Percentiles rank a stretch among this genome's conserved stretches.
phyloP scores from a whole-genome alignment of 495 filamentous ascomycete species.

The Schizothecium vesticola region DNA sequence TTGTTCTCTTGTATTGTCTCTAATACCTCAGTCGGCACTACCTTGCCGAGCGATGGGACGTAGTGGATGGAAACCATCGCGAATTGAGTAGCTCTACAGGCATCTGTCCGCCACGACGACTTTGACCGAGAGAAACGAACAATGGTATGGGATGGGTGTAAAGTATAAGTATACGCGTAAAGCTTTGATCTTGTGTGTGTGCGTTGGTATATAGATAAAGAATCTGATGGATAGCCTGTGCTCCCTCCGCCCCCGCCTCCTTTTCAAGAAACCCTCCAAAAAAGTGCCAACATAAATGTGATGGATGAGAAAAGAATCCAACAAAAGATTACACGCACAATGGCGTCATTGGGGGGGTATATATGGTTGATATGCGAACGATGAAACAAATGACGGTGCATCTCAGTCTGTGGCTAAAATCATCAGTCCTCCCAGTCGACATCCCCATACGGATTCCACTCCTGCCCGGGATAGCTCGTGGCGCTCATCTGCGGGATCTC shows the following conservation, averaged over 20 bases:
- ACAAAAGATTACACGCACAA: not conserved
- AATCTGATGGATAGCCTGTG: not conserved
- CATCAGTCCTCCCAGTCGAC: slow-evolving; percentile 23
- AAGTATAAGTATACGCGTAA: not conserved
- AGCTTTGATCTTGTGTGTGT: not conserved
- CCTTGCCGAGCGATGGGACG: not conserved
- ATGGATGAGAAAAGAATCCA: not conserved
- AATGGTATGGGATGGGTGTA: not conserved
- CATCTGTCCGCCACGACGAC: no score
- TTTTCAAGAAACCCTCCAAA: not conserved
- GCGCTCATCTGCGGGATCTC: slow-evolving; percentile 64
- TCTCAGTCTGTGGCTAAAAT: no score
- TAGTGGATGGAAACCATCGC: not conserved
- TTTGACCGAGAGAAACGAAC: no score
- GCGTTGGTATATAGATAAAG: not conserved
- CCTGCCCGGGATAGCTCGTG: slow-evolving; percentile 76
- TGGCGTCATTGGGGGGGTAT: not conserved
- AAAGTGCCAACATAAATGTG: not conserved
- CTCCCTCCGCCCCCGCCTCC: not conserved
- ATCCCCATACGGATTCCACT: slow-evolving; percentile 63
- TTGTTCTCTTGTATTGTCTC: not conserved
- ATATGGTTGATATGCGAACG: not conserved
- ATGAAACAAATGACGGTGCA: not conserved
- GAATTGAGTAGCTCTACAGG: not conserved
- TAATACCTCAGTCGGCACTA: not conserved